Evolutionary conservation across 257 asterid species (phyloP), one percentile per base, ranked within the genome.

Genomic region (Solanum chaucha): DNA sequence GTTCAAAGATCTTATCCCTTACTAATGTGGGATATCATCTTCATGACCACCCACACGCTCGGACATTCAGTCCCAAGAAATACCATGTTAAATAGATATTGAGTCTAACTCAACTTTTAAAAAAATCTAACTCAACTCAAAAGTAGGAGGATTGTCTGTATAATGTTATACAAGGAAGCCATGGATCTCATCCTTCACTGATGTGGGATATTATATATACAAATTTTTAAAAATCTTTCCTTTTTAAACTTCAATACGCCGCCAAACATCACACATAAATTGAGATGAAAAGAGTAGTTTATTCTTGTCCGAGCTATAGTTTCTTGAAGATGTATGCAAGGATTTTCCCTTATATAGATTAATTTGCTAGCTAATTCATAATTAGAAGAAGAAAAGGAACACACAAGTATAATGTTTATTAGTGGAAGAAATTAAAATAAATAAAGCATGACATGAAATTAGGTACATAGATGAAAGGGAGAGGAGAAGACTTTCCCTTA

Each of bases 381-480:
- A 61, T 8, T 61, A 1, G 28, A 61, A 61, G 30, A 58, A 58
- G 26, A 22, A 61, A 61, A n/a, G 70, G 70, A n/a, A 61, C 15
- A 61, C 3, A 61, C 15, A 22, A 61, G 70, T 61, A n/a, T 61
- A 61, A 10, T 61, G 3, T 61, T 61, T 65, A 65, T 9, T 51
- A 51, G 61, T 65, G 6, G 72, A 65, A 68, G 35, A n/a, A 75
- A 46, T 58, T 30, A 72, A 36, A 80, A 19, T 19, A 32, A 72
- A 72, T 86, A 24, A 41, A 20, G 10, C 26, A 58, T 19, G 86
- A 34, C 36, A 55, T 41, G 8, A 44, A 30, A 74, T 82, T 70
- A 83, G 87, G 58, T 58, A 72, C 83, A 48, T 28, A 28, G 38
- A 70, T 89, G 86, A 68, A 68, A 59, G 81, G 59, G 85, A 86